Evolutionary conservation across 139 green algal species (phyloP).

Genomic region (Limnomonas spitsbergensis): DNA sequence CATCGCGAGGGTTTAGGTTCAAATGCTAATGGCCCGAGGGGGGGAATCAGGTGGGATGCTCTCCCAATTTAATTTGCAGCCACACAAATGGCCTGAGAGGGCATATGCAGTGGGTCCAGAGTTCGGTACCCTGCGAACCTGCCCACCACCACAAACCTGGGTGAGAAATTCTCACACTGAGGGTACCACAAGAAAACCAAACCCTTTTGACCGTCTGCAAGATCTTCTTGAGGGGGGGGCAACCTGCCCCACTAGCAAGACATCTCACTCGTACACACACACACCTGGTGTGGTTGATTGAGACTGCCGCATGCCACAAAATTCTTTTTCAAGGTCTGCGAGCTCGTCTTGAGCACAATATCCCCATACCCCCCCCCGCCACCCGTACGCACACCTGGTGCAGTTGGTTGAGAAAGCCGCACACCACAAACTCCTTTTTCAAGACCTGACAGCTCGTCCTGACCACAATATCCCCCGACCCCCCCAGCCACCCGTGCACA

Average conservation of each 20-base stretch:
- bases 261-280: no score
- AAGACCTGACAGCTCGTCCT: conserved; percentile 53
- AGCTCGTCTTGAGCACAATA: conserved; percentile 71
- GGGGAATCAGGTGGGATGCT: no score
- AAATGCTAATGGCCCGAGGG: background rate
- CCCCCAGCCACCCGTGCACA: background rate
- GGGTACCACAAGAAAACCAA: background rate
- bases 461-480: conserved; percentile 77
- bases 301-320: conserved; percentile 73
- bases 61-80: no score
- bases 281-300: conserved; percentile 71
- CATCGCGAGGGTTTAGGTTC: background rate
- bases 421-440: conserved; percentile 65
- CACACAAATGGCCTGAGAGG: no score
- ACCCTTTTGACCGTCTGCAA: no score
- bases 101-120: no score
- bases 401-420: conserved; percentile 79
- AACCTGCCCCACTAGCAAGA: no score
- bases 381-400: conserved; percentile 44
- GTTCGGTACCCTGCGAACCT: no score
- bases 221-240: no score
- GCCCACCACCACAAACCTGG: conserved; percentile 11
- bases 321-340: conserved; percentile 47
- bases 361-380: no score
- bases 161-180: conserved; percentile 1